A percentile compares a stretch with the other conserved stretches of the same genome.
Conservation (phyloP, 106 monocot species). For the Apostasia ramifera region DNA sequence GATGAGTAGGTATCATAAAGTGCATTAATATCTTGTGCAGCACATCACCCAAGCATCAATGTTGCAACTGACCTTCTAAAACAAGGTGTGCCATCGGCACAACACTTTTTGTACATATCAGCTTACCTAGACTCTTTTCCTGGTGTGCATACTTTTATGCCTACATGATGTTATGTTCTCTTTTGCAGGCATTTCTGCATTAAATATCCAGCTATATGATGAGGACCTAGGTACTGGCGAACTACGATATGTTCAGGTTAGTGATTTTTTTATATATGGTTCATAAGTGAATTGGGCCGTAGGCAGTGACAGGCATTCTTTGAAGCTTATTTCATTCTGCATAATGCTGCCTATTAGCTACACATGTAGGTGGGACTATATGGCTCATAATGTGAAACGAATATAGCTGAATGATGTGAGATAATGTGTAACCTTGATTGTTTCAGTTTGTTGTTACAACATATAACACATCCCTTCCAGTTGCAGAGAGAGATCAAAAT, state of each 20-base stretch:
- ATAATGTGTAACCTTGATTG: slow-evolving; percentile 6
- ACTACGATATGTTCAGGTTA: slow-evolving; percentile 93
- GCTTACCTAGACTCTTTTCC: not conserved
- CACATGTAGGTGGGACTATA: no score
- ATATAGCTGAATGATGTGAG: not conserved
- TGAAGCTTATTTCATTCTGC: no score
- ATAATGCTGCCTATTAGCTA: no score
- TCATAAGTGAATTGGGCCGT: not conserved
- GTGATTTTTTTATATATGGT: slow-evolving; percentile 5
- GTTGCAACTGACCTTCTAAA: slow-evolving; percentile 62
- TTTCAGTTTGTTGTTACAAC: slow-evolving; percentile 94
- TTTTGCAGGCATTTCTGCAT: slow-evolving; percentile 51
- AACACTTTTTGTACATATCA: not conserved
- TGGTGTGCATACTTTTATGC: slow-evolving; percentile 7
- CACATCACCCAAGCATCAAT: slow-evolving; percentile 95
- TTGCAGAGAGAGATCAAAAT: slow-evolving; percentile 55
- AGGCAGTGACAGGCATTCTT: no score
- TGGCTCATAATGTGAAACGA: not conserved
- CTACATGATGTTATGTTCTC: not conserved
- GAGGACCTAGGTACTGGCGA: slow-evolving; percentile 86
- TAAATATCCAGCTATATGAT: slow-evolving; percentile 73
- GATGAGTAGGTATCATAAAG: not conserved
- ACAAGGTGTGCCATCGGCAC: slow-evolving; percentile 46
- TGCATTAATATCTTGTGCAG: slow-evolving; percentile 33
- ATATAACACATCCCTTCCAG: slow-evolving; percentile 78